Conservation (phyloP, 23 red algal species). For the Gracilariopsis chorda region DNA sequence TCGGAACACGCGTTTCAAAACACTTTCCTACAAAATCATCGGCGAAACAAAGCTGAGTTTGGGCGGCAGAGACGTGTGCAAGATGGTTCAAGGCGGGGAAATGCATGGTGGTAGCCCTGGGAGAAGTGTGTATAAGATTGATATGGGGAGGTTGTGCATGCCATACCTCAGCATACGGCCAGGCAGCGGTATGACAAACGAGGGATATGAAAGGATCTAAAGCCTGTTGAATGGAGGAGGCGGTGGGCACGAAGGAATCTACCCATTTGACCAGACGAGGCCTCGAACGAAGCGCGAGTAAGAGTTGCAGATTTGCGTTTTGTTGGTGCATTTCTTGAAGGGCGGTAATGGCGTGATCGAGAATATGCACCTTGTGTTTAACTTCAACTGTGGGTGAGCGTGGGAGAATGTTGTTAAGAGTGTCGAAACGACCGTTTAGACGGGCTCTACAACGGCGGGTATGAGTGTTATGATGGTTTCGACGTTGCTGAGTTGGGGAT, state of each 20-base stretch:
- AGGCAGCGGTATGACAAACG: not conserved
- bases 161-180: constrained; percentile 46
- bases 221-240: not conserved
- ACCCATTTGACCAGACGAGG: not conserved
- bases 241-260: constrained; percentile 1
- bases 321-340: constrained; percentile 3
- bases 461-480: constrained; percentile 66
- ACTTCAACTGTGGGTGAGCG: constrained; percentile 23
- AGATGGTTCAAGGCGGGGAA: constrained; percentile 8
- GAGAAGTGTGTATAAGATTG: not conserved
- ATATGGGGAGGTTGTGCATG: not conserved
- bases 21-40: not conserved
- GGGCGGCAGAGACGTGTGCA: not conserved
- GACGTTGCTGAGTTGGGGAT: constrained; percentile 50
- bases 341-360: constrained; percentile 31
- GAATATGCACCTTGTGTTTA: constrained; percentile 60
- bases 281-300: constrained; percentile 29
- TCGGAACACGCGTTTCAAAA: not conserved
- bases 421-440: constrained; percentile 58
- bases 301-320: constrained; percentile 27
- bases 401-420: constrained; percentile 47
- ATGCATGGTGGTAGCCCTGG: not conserved
- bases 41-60: not conserved
- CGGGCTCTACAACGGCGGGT: constrained; percentile 54
- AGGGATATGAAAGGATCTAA: constrained; percentile 14